Evolutionary conservation across 768 basidiomycete species (phyloP).

Genomic region (Amanita polypyramis): DNA sequence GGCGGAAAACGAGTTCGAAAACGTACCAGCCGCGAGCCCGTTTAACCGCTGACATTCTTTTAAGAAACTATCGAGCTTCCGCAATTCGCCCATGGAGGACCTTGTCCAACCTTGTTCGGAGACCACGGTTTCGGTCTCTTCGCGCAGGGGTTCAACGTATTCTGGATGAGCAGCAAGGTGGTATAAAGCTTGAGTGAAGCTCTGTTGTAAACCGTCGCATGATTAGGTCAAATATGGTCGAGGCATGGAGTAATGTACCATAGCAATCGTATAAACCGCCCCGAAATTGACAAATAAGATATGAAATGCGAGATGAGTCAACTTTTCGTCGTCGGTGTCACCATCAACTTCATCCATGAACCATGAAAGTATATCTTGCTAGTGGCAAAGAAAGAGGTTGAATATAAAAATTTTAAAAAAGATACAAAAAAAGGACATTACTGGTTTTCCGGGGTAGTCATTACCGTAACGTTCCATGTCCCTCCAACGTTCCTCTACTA

Average conservation of each 20-base stretch:
- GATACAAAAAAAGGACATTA: too few relatives aligned
- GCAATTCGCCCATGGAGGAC: slow-evolving; percentile 24
- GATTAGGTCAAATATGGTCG: background rate
- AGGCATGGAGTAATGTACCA: slow-evolving; percentile 15
- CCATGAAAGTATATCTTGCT: slow-evolving; percentile 22
- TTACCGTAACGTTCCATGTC: too few relatives aligned
- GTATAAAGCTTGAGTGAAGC: slow-evolving; percentile 24
- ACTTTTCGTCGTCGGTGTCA: slow-evolving; percentile 14
- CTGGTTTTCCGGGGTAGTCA: too few relatives aligned
- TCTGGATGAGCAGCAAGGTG: slow-evolving; percentile 25
- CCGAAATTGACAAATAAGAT: slow-evolving; percentile 31
- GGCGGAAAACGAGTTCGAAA: background rate
- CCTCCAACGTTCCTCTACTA: too few relatives aligned
- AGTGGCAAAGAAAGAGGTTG: too few relatives aligned
- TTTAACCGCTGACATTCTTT: slow-evolving; percentile 26
- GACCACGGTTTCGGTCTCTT: slow-evolving; percentile 31
- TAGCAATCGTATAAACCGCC: slow-evolving; percentile 31
- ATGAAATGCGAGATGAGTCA: slow-evolving; percentile 23
- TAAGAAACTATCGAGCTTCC: slow-evolving; percentile 35
- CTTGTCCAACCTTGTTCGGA: slow-evolving; percentile 27
- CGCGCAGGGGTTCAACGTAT: slow-evolving; percentile 23
- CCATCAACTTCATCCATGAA: slow-evolving; percentile 30
- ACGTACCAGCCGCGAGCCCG: slow-evolving; percentile 16
- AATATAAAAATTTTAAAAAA: too few relatives aligned
- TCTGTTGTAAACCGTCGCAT: slow-evolving; percentile 16